A percentile compares a stretch with the other conserved stretches of the same genome.
These are phyloP conservation scores for Myotisia sp. DNA, from an alignment of 2,329 filamentous ascomycete species.

Conservation along the genomic window DNA sequence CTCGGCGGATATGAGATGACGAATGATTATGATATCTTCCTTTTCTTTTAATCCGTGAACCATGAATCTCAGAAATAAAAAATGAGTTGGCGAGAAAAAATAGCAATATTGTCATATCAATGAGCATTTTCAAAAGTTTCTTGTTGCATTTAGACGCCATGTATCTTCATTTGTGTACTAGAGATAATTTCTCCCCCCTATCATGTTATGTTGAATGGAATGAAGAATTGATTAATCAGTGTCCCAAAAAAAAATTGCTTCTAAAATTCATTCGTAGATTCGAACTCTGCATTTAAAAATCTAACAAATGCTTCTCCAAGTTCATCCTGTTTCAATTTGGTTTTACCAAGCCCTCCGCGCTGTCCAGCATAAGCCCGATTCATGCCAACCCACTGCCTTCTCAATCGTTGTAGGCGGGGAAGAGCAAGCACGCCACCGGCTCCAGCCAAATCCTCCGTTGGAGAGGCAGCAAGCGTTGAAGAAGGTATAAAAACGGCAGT, in stretches of 20 bases:
- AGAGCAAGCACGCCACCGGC: conserved; percentile 28
- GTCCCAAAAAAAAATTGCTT: not conserved
- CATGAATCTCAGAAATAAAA: no score
- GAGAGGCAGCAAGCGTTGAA: conserved; percentile 23
- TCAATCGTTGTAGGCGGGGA: conserved; percentile 30
- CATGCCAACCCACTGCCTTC: conserved; percentile 34
- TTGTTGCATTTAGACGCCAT: no score
- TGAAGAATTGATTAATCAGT: no score
- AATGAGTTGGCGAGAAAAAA: no score
- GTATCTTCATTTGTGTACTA: no score
- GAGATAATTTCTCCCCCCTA: no score
- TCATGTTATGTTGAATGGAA: no score
- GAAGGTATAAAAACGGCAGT: conserved; percentile 24
- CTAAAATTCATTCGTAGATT: conserved; percentile 12
- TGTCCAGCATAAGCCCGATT: conserved; percentile 28
- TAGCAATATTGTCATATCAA: no score
- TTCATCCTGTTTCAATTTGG: conserved; percentile 21
- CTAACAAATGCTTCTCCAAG: conserved; percentile 33
- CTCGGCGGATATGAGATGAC: no score
- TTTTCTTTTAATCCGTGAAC: no score
- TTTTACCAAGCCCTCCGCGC: conserved; percentile 23
- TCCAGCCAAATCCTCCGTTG: conserved; percentile 30
- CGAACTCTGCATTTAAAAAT: conserved; percentile 33
- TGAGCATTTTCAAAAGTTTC: no score
- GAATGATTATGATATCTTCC: no score